Base-by-base conservation (phyloP, 2,329 filamentous ascomycete species). In the Pseudocercospora musae region DNA sequence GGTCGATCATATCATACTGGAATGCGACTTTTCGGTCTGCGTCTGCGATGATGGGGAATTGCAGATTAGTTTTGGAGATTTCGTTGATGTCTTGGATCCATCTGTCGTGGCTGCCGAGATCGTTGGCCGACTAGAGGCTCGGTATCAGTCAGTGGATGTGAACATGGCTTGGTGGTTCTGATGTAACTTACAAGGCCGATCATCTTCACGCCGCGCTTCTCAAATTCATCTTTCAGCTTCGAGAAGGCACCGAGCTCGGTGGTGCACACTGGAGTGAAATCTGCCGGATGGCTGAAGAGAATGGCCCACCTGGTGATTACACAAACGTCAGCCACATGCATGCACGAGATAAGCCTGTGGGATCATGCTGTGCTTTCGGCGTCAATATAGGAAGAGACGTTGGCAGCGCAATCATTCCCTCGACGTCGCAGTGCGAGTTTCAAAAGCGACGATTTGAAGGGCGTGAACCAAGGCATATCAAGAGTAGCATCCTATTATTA, bases 201-300 rank as follows among this genome's bases (percentile, higher is more conserved):
- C 80, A 96, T 87, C 86, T 96, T 96, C 73, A 94, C 91, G 68
- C 87, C 87, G 67, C 92, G 88, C 83, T 90, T 91, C 73, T 87
- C 85, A 79, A 97, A 96, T 79, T 96, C 92, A 72, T 87, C 86
- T 81, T 92, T 88, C 67, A 96, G 84, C 80, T 93, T 95, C 71
- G 92, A 90, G 73, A 97, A 96, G 63, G 92, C 92, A 66, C 92
- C 93, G 66, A 97, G 89, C 82, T 97, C 93, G 59, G 92, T 97
- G 68, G 93, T 97, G 85, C 93, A 97, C 63, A 96, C 93, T 59
- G 93, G 93, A 1, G 93, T 96, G 84, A 91, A 96, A 79, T 96
- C 93, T 63, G 80, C 89, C 2, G 91, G 91, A 81, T 94, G 91
- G 31, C 89, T 92, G 83, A 95, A 94, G 71, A 95, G 82, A 68